Conservation (phyloP, 2,329 filamentous ascomycete species). For the Talaromyces piceae region DNA sequence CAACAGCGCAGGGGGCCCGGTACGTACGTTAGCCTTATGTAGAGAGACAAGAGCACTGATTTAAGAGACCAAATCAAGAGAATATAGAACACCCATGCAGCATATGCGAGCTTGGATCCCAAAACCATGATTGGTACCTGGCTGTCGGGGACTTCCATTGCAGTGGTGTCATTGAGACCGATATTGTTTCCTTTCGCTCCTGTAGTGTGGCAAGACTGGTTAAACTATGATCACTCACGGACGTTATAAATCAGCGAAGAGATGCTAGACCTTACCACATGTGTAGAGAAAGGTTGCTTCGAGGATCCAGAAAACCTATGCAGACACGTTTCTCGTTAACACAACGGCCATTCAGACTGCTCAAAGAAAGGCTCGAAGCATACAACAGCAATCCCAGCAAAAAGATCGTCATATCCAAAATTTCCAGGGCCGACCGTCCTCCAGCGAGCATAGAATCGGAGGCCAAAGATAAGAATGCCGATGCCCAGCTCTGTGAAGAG, state of each 20-base stretch:
- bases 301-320: slow-evolving; percentile 15
- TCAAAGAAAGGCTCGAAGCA: neutral
- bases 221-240: neutral
- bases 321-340: too few relatives aligned
- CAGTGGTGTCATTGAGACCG: neutral
- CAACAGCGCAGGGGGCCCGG: neutral
- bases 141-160: slow-evolving; percentile 10
- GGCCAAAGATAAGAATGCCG: slow-evolving; percentile 12
- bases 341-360: too few relatives aligned
- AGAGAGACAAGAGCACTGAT: slow-evolving; percentile 14
- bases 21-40: slow-evolving; percentile 15
- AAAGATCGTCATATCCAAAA: slow-evolving; percentile 15
- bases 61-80: slow-evolving; percentile 16
- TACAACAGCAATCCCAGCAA: slow-evolving; percentile 11
- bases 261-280: slow-evolving; percentile 5
- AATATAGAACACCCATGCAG: slow-evolving; percentile 16
- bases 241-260: neutral
- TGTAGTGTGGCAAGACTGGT: neutral
- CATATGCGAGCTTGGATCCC: slow-evolving; percentile 13
- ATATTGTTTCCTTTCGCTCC: neutral
- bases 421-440: slow-evolving; percentile 7
- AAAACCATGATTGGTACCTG: neutral
- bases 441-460: slow-evolving; percentile 16
- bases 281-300: slow-evolving; percentile 13
- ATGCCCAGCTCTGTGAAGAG: slow-evolving; percentile 16